Evolutionary conservation across 768 basidiomycete species (phyloP).

Genomic region (Zangia roseola): DNA sequence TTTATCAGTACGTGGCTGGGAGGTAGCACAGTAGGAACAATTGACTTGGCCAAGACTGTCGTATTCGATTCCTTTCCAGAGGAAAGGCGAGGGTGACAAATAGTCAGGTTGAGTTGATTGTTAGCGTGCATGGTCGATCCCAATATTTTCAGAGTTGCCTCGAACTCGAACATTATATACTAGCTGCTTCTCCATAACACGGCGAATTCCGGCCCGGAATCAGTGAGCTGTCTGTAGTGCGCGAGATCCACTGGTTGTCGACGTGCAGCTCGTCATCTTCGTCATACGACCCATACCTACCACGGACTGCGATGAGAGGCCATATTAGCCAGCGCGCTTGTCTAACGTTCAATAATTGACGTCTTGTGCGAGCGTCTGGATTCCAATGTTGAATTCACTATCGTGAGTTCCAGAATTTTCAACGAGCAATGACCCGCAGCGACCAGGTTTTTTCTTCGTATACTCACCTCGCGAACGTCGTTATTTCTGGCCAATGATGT

Average conservation of each 20-base stretch:
- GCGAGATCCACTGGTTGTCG: conserved; percentile 25
- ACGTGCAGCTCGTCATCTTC: conserved; percentile 27
- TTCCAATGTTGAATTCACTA: no score
- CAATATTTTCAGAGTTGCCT: no score
- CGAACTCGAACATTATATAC: no score
- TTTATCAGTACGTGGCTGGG: conserved; percentile 51
- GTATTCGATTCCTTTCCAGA: conserved; percentile 30
- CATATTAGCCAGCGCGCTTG: conserved; percentile 17
- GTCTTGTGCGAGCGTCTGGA: no score
- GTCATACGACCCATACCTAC: conserved; percentile 6
- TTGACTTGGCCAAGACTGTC: conserved; percentile 28
- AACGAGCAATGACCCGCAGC: no score
- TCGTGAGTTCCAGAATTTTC: no score
- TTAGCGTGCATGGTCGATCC: no score
- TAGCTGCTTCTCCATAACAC: no score
- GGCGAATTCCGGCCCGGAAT: no score
- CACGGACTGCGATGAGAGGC: background rate
- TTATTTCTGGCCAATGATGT: no score
- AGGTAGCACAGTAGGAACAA: conserved; percentile 25
- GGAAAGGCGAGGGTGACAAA: conserved; percentile 41
- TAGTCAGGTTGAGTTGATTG: conserved; percentile 29
- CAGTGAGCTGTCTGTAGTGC: no score
- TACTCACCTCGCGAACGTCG: background rate
- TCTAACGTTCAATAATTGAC: conserved; percentile 4
- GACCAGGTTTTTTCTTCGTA: no score